Conservation (phyloP, 805 yeast genomes). For the Hanseniaspora meyeri region DNA sequence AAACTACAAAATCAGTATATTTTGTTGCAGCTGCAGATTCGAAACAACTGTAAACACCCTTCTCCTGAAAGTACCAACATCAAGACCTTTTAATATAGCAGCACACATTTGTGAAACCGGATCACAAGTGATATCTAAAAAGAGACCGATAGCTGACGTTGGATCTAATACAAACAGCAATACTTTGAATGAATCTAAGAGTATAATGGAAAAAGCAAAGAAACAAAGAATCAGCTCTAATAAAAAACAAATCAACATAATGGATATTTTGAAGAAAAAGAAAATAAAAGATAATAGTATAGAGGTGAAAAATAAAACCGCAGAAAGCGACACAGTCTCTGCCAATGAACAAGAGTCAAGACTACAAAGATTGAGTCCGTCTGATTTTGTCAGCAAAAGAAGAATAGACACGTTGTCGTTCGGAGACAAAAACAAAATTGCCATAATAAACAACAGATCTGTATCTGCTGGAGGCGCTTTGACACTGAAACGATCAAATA, state of each 20-base stretch:
- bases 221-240: neutral
- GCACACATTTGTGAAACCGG: slow-evolving; percentile 5
- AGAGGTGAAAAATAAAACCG: neutral
- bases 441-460: neutral
- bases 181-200: neutral
- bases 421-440: neutral
- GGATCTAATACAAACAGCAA: neutral
- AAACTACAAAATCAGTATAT: neutral
- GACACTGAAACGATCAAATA: neutral
- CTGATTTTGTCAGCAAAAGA: neutral
- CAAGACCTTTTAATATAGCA: neutral
- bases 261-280: slow-evolving; percentile 1
- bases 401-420: neutral
- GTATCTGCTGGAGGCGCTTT: neutral
- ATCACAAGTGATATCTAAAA: neutral
- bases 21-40: slow-evolving; percentile 7
- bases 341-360: neutral
- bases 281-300: neutral
- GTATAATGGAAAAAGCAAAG: neutral
- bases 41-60: neutral
- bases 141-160: neutral
- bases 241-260: slow-evolving; percentile 1
- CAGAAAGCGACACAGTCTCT: neutral
- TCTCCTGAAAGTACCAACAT: neutral
- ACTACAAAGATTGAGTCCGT: neutral